Base-by-base conservation (phyloP, 176 grass and related monocot genomes). In the Areca catechu region DNA sequence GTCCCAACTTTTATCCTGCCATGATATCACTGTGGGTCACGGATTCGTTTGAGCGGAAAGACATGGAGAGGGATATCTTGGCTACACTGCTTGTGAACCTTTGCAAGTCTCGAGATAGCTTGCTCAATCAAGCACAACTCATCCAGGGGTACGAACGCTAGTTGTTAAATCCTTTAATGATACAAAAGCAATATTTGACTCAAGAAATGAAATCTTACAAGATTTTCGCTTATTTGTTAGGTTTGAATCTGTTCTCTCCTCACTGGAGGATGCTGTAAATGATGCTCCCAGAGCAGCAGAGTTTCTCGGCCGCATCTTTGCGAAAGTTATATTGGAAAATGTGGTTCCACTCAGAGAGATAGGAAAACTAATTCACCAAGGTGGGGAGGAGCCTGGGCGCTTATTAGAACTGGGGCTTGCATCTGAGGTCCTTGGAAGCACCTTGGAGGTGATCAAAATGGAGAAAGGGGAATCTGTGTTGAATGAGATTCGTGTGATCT, bases 31-130 rank as follows among this genome's bases (percentile, higher is more conserved):
- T 90, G 23, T 98, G 94, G 94, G 57, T 98, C 72, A 92, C 74
- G 34, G 80, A 98, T 60, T 98, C 94, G 54, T 98, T 98, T 78
- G 94, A 98, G 68, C 83, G 78, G 53, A 93, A 93, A 63, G 84
- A 85, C 24, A 55, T 72, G 78, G 88, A 99, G 65, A 99, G 94
- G 73, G 84, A 93, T 61, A 58, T 86, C 50, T 72, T 99, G 50
- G 74, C 77, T 71, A 86, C 81, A 68, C 88, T 99, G 57, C 72
- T 99, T 22, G 70, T 99, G 12, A 85, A 75, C 70, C 82, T 99
- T 53, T 83, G 76, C 82, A 86, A 80, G 9, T 80, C 63, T 49
- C 74, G 17, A 37, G 77, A 73, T 34, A 76, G 76, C 70, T 79
- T 99, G 24, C 79, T 99, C 61, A 77, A 52, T 61, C 78, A 81